These are phyloP conservation scores for Puccinia sorghi DNA, from an alignment of 1,284 basidiomycete genomes.

Conservation along the genomic window DNA sequence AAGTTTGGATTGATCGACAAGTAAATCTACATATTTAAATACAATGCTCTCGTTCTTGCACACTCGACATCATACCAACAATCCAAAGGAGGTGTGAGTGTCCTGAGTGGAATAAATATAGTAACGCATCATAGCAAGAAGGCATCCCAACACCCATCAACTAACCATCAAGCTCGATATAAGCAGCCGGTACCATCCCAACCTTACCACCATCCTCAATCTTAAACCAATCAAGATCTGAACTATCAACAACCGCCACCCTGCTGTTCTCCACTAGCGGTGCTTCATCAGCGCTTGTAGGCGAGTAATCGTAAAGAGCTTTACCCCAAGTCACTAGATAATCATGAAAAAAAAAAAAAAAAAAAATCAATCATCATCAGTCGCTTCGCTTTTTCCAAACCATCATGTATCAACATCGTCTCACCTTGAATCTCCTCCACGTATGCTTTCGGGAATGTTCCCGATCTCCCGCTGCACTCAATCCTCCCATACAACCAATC, in stretches of 20 bases:
- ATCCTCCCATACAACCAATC: conserved; percentile 90
- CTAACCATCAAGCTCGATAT: conserved; percentile 85
- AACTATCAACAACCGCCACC: conserved; percentile 69
- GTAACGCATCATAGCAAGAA: background rate
- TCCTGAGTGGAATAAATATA: too few relatives aligned
- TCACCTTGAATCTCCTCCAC: conserved; percentile 72
- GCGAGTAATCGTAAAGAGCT: conserved; percentile 76
- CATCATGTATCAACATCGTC: conserved; percentile 54
- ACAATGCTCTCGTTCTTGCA: too few relatives aligned
- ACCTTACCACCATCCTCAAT: conserved; percentile 77
- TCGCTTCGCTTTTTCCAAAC: background rate
- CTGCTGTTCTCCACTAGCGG: conserved; percentile 76
- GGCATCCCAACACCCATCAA: conserved; percentile 57
- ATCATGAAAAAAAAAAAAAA: background rate
- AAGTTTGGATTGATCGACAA: too few relatives aligned
- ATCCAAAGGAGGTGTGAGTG: too few relatives aligned
- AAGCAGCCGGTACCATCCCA: conserved; percentile 83
- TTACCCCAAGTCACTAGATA: conserved; percentile 61
- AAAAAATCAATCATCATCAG: background rate
- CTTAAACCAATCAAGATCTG: conserved; percentile 90
- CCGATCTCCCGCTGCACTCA: conserved; percentile 69
- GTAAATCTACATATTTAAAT: too few relatives aligned
- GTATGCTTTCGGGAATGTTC: conserved; percentile 89
- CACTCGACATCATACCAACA: too few relatives aligned
- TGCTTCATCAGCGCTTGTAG: conserved; percentile 72